Conservation (phyloP, 495 filamentous ascomycete species). For the Pseudotulostoma volvatum region DNA sequence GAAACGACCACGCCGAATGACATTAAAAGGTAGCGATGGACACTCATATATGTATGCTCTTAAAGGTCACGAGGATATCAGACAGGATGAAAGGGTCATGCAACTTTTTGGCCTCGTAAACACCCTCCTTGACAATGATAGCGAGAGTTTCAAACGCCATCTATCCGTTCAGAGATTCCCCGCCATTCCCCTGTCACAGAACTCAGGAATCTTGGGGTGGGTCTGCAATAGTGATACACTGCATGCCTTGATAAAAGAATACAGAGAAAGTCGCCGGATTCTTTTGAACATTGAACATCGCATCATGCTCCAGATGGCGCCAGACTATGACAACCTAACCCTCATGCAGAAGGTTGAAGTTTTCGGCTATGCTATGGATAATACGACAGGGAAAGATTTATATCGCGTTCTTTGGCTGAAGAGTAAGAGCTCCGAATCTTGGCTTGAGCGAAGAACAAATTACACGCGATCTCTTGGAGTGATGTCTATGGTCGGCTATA, state of each 20-base stretch:
- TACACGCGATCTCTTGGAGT: slow-evolving; percentile 94
- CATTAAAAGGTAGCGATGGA: slow-evolving; percentile 76
- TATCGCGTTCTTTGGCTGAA: slow-evolving; percentile 97
- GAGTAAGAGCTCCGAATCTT: slow-evolving; percentile 93
- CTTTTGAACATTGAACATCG: slow-evolving; percentile 97
- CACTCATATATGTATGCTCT: slow-evolving; percentile 68
- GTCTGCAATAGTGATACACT: slow-evolving; percentile 97
- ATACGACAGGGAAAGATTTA: slow-evolving; percentile 94
- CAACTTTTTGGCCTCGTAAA: slow-evolving; percentile 95
- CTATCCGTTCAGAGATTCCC: slow-evolving; percentile 89
- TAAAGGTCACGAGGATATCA: slow-evolving; percentile 96
- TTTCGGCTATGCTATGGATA: slow-evolving; percentile 96
- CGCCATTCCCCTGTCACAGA: slow-evolving; percentile 88
- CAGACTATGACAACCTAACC: slow-evolving; percentile 93
- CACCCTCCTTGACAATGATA: slow-evolving; percentile 78
- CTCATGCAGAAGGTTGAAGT: slow-evolving; percentile 99
- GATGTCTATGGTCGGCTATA: slow-evolving; percentile 99
- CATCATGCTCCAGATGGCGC: slow-evolving; percentile 99
- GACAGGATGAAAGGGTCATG: slow-evolving; percentile 98
- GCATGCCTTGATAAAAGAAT: slow-evolving; percentile 91
- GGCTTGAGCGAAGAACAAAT: slow-evolving; percentile 91
- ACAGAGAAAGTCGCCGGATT: slow-evolving; percentile 90
- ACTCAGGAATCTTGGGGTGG: slow-evolving; percentile 87
- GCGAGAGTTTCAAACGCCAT: slow-evolving; percentile 91
- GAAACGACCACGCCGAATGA: slow-evolving; percentile 82